phyloP scores from a whole-genome alignment of 2,329 filamentous ascomycete genomes.

The Ophiostoma novo-ulmi region DNA sequence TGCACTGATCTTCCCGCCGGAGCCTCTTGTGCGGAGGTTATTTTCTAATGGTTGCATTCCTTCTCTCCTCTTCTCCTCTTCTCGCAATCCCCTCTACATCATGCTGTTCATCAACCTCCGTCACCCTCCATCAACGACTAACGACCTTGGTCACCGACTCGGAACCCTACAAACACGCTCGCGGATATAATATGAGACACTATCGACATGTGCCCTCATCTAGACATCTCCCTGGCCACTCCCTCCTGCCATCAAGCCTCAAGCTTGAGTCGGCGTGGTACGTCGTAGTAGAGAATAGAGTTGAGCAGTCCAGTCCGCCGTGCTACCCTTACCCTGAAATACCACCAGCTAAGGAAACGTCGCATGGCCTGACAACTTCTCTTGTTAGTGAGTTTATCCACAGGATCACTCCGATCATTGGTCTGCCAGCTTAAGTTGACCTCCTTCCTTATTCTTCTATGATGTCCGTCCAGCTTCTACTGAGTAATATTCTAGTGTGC shows the following conservation, averaged over 20 bases:
- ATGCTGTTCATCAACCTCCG: not conserved
- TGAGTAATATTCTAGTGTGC: not conserved
- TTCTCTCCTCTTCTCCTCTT: not conserved
- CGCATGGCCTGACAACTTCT: not conserved
- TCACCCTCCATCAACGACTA: not conserved
- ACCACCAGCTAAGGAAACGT: conserved; percentile 5
- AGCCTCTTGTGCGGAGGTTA: not conserved
- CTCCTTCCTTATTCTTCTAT: not conserved
- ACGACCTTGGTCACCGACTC: not conserved
- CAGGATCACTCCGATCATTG: not conserved
- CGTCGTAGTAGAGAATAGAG: conserved; percentile 6
- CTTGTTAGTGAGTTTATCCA: not conserved
- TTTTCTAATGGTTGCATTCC: not conserved
- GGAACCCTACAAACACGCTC: not conserved
- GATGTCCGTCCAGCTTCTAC: not conserved
- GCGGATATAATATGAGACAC: not conserved
- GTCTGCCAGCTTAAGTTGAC: not conserved
- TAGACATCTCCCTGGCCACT: not conserved
- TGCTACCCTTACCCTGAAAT: conserved; percentile 7
- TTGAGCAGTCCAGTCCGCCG: not conserved
- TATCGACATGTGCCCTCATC: not conserved
- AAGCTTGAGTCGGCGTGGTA: not conserved
- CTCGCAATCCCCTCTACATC: not conserved
- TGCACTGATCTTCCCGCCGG: not conserved
- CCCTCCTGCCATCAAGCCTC: not conserved